Evolutionary conservation across 208 protist species (phyloP).

Genomic region (Herpetomonas samuelpessoai): DNA sequence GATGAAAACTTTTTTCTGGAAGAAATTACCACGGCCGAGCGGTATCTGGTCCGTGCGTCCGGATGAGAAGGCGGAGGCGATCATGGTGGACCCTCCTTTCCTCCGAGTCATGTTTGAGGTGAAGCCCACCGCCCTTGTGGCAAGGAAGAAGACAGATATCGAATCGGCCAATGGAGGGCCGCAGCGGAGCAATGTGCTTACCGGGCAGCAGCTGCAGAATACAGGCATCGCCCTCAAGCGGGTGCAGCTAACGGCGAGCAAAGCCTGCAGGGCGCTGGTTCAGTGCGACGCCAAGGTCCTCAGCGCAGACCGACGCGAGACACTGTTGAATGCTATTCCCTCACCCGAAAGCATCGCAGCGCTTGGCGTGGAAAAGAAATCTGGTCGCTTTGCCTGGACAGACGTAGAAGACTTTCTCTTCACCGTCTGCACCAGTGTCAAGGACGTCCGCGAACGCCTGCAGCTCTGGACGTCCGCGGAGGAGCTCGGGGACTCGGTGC

Average conservation of each 20-base stretch:
- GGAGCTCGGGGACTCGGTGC: conserved; percentile 46
- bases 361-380: conserved; percentile 39
- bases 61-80: conserved; percentile 9
- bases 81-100: conserved; percentile 58
- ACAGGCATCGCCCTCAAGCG: conserved; percentile 71
- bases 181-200: conserved; percentile 48
- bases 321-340: conserved; percentile 42
- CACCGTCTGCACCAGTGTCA: conserved; percentile 43
- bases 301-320: conserved; percentile 36
- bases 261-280: conserved; percentile 49
- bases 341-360: conserved; percentile 43
- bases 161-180: conserved; percentile 5
- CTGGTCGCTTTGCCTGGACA: conserved; percentile 41
- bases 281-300: conserved; percentile 43
- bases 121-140: conserved; percentile 12
- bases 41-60: conserved; percentile 59
- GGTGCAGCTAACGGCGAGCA: conserved; percentile 44
- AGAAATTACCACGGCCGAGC: conserved; percentile 51
- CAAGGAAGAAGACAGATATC: conserved; percentile 1
- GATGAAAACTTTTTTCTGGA: conserved; percentile 84
- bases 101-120: conserved; percentile 57
- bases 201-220: conserved; percentile 67
- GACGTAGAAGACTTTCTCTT: conserved; percentile 67
- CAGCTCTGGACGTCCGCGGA: conserved; percentile 56
- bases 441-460: conserved; percentile 64